Evolutionary conservation across 441 rosid species (phyloP), one percentile per base, ranked within the genome.

Genomic region (Gossypium lobatum): DNA sequence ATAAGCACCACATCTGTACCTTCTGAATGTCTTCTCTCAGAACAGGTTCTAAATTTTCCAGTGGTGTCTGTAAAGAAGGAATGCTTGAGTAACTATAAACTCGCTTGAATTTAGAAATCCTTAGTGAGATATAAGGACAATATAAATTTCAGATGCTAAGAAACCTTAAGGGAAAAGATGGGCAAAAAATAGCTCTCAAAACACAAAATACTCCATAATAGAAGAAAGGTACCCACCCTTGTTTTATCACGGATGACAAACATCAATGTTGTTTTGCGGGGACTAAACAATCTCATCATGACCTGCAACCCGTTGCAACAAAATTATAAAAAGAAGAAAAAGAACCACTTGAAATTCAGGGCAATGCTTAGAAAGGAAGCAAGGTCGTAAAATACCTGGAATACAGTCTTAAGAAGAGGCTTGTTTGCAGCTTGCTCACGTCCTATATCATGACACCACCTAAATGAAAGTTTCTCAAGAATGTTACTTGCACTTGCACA

Each of bases 401-500:
- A 96, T 46, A 96, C 98, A 70, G 99, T 96, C 85, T 96, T 96
- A 75, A 96, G 76, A 57, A 91, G 95, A 48, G 95, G 97, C 77
- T 91, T 91, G 79, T 96, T 91, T 80, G 98, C 99, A 80, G 99
- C 99, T 90, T 96, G 99, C 84, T 96, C 99, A 25, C 99, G 97
- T 72, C 99, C 99, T 76, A 96, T 96, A 87, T 94, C 99, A 80
- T 85, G 92, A 77, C 93, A 89, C 91, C 99, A 96, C 99, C 98
- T 96, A 82, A 55, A 52, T 3, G 13, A 76, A 64, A 61, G 71
- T 72, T 63, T 20, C 68, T 48, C 28, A 62, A 62, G 65, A 63
- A 65, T 34, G 64, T 64, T 52, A 73, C 31, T 23, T 6, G 9
- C 46, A 28, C 13, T 50, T n/a, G 55, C 42, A 46, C 31, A 61